These are phyloP conservation scores for Fragaria iinumae DNA, from an alignment of 306 rosid genomes.

Conservation along the genomic window DNA sequence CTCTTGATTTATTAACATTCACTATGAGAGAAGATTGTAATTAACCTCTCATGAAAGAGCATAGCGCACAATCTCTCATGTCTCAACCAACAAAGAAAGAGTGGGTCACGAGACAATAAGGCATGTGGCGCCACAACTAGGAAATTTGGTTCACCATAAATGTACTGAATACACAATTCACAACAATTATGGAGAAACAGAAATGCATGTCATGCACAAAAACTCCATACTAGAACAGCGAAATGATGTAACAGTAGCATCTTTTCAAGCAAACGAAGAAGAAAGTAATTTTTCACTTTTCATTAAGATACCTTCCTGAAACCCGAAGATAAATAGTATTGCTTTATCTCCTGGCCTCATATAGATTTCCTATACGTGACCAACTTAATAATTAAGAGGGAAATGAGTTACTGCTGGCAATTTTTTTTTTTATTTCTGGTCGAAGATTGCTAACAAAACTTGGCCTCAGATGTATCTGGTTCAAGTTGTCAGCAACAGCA, in stretches of 20 bases:
- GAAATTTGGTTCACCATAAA: conserved; percentile 10
- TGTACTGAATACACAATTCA: neutral
- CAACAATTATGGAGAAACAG: neutral
- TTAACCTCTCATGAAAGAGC: neutral
- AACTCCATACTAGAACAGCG: neutral
- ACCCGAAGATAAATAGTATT: neutral
- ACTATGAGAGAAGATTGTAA: neutral
- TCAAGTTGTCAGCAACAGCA: neutral
- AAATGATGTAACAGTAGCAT: neutral
- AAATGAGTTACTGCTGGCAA: neutral
- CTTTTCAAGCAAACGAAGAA: neutral
- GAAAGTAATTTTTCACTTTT: too few species aligned
- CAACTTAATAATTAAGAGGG: neutral
- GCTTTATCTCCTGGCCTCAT: too few species aligned
- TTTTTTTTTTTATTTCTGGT: neutral
- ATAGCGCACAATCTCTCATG: neutral
- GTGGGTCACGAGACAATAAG: conserved; percentile 3
- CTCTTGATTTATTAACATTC: neutral
- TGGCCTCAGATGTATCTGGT: neutral
- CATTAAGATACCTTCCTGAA: neutral
- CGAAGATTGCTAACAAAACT: neutral
- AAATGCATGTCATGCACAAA: neutral
- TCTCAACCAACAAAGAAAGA: neutral
- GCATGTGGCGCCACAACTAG: conserved; percentile 13
- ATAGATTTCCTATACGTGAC: too few species aligned